Base-by-base conservation (phyloP, 2,329 filamentous ascomycete species). In the Venturiaceae sp. region DNA sequence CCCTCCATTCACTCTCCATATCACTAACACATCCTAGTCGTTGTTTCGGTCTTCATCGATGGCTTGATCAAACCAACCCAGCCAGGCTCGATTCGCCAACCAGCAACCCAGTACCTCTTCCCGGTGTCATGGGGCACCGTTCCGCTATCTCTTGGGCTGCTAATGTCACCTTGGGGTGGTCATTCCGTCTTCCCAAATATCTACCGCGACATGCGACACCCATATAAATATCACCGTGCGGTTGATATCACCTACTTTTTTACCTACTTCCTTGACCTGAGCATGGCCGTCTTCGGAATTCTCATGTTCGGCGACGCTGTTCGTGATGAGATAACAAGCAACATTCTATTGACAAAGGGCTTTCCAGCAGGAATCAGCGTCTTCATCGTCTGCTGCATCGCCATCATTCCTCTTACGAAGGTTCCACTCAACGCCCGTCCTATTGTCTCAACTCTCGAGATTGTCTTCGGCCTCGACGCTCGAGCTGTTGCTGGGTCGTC, bases 301-400 rank as follows among this genome's bases (percentile, higher is more conserved):
- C 80, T 96, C 63, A 97, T 99, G 92, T 99, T 96, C 71, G 92
- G 92, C 61, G 88, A 95, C 64, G 80, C 77, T n/a, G 89, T 96
- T 57, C 82, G 81, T 59, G 92, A 96, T 63, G 90, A 95, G 71
- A 86, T 97, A 69, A 96, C 94, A 0, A 87, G 87, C 66, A 97
- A 96, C 73, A 86, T 99, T 61, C 82, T 97, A 63, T 77, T 81
- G 56, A 87, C 84, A 1, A 72, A 80, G 5, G 86, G 86, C 57
- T 96, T 95, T 68, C 90, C 92, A 0, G 75, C 81, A 13, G 79
- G 77, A 1, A 72, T 95, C 41, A 90, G 85, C n/a, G 74, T 92
- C 52, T 77, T 92, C 64, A 87, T 96, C 71, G 90, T 90, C 63
- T 77, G 89, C 62, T 92, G 92, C 71, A 88, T 97, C 64, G 87